Evolutionary conservation across 2,329 filamentous ascomycete genomes (phyloP).

Genomic region (Clarireedia homoeocarpa): DNA sequence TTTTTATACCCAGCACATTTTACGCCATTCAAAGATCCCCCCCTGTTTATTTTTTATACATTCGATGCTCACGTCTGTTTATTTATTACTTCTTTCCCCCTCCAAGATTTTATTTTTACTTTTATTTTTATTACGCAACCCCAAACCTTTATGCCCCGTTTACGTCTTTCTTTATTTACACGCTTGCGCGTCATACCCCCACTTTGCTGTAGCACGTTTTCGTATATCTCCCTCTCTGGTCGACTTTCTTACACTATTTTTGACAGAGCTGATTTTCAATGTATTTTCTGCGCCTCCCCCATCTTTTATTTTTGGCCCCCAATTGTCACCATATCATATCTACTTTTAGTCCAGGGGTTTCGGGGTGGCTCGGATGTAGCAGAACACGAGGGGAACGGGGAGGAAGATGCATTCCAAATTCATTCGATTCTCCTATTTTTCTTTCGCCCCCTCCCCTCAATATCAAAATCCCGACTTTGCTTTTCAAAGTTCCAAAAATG

Average conservation of each 20-base stretch:
- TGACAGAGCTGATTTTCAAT: not conserved
- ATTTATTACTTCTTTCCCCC: not conserved
- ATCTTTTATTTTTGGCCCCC: too few species aligned
- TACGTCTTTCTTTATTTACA: not conserved
- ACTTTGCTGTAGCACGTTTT: not conserved
- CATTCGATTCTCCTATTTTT: too few species aligned
- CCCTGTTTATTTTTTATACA: not conserved
- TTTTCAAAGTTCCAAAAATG: not conserved
- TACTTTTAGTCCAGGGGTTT: not conserved
- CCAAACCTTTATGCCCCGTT: not conserved
- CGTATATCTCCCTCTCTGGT: too few species aligned
- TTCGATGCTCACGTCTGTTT: conserved; percentile 4
- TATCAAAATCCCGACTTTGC: too few species aligned
- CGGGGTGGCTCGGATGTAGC: not conserved
- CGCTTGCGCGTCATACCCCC: not conserved
- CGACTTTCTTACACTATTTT: not conserved
- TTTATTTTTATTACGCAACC: not conserved
- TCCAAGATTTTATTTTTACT: not conserved
- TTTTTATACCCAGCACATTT: conserved; percentile 4
- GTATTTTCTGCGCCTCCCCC: not conserved
- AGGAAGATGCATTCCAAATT: too few species aligned
- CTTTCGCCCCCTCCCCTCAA: too few species aligned
- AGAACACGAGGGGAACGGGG: too few species aligned
- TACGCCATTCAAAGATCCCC: not conserved
- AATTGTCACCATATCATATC: too few species aligned